Evolutionary conservation across 176 grass and related monocot species (phyloP).

Genomic region (Carex pumila): DNA sequence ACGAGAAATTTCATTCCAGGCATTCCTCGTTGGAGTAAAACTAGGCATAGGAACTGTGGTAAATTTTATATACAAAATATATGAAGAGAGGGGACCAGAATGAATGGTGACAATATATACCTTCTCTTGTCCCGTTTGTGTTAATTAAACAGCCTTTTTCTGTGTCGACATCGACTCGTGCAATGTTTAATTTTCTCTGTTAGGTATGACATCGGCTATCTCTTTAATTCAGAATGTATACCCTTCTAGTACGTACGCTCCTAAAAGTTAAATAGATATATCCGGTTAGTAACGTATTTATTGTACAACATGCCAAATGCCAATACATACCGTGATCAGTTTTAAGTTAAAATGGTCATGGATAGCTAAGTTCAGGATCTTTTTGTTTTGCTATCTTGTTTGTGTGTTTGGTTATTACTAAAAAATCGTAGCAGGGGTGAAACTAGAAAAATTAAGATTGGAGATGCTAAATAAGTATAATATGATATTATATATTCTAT

Average conservation of each 20-base stretch:
- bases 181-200: not conserved
- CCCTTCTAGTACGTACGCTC: not conserved
- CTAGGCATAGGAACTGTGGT: not conserved
- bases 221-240: not conserved
- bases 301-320: not conserved
- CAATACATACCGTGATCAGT: not conserved
- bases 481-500: too few relatives aligned
- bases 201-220: not conserved
- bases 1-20: not conserved
- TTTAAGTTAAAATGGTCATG: not conserved
- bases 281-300: not conserved
- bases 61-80: not conserved
- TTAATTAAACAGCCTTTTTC: slow-evolving; percentile 8
- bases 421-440: too few relatives aligned
- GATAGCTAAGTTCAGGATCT: not conserved
- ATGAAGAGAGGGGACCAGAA: not conserved
- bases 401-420: not conserved
- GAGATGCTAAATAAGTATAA: too few relatives aligned
- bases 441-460: too few relatives aligned
- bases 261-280: not conserved
- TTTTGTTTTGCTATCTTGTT: not conserved
- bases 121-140: slow-evolving; percentile 2
- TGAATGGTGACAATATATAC: not conserved
- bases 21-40: too few relatives aligned
- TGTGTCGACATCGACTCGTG: not conserved